Evolutionary conservation across 768 basidiomycete genomes (phyloP), one percentile per base, ranked within the genome.

Genomic region (Royoungia palumana): DNA sequence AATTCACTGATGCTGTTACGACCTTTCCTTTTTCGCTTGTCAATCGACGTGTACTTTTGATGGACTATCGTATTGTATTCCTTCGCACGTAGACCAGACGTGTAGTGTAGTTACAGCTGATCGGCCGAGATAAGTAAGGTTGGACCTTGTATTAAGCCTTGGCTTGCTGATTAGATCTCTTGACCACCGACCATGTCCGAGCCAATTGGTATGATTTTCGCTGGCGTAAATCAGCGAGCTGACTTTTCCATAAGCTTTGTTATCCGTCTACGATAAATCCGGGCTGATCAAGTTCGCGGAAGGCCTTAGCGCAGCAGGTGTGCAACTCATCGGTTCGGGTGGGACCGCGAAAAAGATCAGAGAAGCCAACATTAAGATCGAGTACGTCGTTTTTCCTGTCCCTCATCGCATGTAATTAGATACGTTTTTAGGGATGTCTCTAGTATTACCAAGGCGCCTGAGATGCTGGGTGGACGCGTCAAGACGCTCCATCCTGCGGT

Each of bases 401-500:
- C 45, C 25, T 36, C 41, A 28, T 44, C 27, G 13, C 39, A 20
- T 37, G 14, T 46, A 44, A 6, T 49, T 65, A 30, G 57, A 27
- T 41, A 24, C 21, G 16, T 16, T 2, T 37, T 6, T 58, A 99
- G 96, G 55, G 96, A 99, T 79, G 94, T 99, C 46, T 90, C 95
- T 5, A 87, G 91, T 64, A 87, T 98, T 70, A 98, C 96, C 41
- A 95, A 94, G 62, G 94, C 94, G 0, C 95, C 96, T 5, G 96
- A 99, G 70, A 98, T 99, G 94, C 80, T 99, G 4, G 95, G 96
- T 45, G 96, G 96, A 21, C 78, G 96, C 58, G 96, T 98, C 48
- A 98, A 99, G 75, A 99, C 96, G 2, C 82, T 99, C 10, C 96
- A 99, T 62, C 96, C 96, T 39, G 94, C 89, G 12, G 92, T 99